phyloP scores from a whole-genome alignment of 202 grass and related monocot species.

The Saccharum hybrid region DNA sequence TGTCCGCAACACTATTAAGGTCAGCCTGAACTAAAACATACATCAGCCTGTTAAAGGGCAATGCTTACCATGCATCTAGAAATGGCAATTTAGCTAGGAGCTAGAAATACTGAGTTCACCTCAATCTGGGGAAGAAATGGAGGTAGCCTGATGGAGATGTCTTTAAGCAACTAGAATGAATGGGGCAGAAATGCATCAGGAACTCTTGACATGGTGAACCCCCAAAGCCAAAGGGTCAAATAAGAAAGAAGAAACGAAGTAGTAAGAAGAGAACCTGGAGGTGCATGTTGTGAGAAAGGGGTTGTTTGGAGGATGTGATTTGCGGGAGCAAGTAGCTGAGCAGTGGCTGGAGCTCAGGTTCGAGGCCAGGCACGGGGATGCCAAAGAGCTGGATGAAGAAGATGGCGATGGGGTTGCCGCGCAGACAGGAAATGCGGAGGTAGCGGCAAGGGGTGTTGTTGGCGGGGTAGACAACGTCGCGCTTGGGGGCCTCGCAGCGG shows the following conservation, averaged over 20 bases:
- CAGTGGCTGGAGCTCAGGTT: constrained; percentile 87
- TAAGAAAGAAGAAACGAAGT: background rate
- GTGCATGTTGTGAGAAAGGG: constrained; percentile 77
- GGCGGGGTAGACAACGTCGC: constrained; percentile 81
- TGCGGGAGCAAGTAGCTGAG: constrained; percentile 80
- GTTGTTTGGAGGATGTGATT: constrained; percentile 77
- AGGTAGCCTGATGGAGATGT: constrained; percentile 63
- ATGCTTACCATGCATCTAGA: constrained; percentile 9
- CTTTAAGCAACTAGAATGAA: constrained; percentile 83
- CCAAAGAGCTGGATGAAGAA: constrained; percentile 96
- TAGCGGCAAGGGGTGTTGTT: constrained; percentile 88
- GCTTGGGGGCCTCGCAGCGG: constrained; percentile 83
- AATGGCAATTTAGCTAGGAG: constrained; percentile 41
- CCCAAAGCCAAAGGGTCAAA: background rate
- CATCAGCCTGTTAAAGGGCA: constrained; percentile 36
- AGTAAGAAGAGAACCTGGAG: constrained; percentile 67
- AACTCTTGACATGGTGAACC: constrained; percentile 31
- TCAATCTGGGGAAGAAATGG: constrained; percentile 87
- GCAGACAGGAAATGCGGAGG: constrained; percentile 83
- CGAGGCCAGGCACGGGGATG: constrained; percentile 82
- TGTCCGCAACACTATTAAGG: constrained; percentile 66
- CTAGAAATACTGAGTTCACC: constrained; percentile 48
- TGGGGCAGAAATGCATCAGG: constrained; percentile 39
- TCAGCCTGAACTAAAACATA: constrained; percentile 68
- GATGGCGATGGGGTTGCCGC: constrained; percentile 92